These are phyloP conservation scores for Aspergillus sp. DNA, from an alignment of 2,329 filamentous ascomycete species.

Conservation along the genomic window DNA sequence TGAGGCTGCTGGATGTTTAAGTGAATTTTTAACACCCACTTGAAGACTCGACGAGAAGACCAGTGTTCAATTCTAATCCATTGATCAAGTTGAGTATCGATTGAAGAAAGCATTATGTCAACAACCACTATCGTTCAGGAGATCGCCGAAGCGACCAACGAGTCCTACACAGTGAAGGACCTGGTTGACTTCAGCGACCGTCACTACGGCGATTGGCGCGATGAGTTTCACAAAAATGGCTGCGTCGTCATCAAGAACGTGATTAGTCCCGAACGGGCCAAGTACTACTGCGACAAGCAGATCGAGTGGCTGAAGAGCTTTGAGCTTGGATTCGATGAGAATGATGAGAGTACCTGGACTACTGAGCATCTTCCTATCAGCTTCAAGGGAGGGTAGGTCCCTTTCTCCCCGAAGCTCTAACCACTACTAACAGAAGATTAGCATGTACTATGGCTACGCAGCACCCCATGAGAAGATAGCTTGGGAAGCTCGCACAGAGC, in stretches of 20 bases:
- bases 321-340: constrained; percentile 39
- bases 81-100: too few relatives aligned
- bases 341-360: constrained; percentile 37
- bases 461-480: constrained; percentile 53
- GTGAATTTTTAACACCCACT: too few relatives aligned
- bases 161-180: too few relatives aligned
- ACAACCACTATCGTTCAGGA: too few relatives aligned
- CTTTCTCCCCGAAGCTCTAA: too few relatives aligned
- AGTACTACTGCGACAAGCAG: constrained; percentile 29
- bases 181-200: too few relatives aligned
- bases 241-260: constrained; percentile 51
- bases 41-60: too few relatives aligned
- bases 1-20: too few relatives aligned
- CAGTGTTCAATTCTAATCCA: too few relatives aligned
- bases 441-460: constrained; percentile 51
- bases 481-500: constrained; percentile 51
- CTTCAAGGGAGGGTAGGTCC: constrained; percentile 44
- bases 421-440: too few relatives aligned
- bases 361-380: constrained; percentile 40
- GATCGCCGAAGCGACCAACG: too few relatives aligned
- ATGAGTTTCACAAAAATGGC: constrained; percentile 40
- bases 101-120: too few relatives aligned
- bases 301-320: constrained; percentile 25
- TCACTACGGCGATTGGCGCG: constrained; percentile 25
- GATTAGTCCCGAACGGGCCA: constrained; percentile 44